Evolutionary conservation across 345 rosid genomes (phyloP), one percentile per base, ranked within the genome.

Genomic region (Moringa oleifera): DNA sequence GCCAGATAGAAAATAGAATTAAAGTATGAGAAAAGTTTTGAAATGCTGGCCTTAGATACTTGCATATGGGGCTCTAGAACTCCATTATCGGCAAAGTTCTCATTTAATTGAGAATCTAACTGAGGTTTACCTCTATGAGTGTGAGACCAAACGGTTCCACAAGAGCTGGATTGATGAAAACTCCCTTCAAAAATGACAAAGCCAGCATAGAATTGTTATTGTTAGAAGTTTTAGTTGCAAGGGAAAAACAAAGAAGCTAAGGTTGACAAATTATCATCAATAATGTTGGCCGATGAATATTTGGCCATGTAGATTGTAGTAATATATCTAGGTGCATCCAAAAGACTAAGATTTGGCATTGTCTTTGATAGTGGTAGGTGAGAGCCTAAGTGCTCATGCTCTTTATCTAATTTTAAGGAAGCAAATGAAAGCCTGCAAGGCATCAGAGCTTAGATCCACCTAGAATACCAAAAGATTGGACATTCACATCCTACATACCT

Each of bases 61-160:
- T 41, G 17, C 47, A 15, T 41, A 41, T 7, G 33, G 6, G 17
- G 47, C 47, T 41, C 47, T 11, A 15, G 17, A 41, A 41, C 9
- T 4, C 1, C 47, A 7, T 7, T 1, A 15, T 41, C 12, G 1
- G 47, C 33, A 41, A 33, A 47, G 31, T 61, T 7, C 22, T 37
- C 16, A 12, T 20, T 36, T 13, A 18, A n/a, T n/a, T n/a, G n/a
- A 52, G 45, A 25, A 47, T 33, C 45, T 17, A 22, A 20, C 58
- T 55, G 63, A 51, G 20, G 59, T 4, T 56, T 72, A 85, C 91
- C 85, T 86, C 92, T 50, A 86, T 81, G 53, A 86, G 56, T 0
- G 89, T 86, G 68, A 83, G 89, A 65, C 89, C 89, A 36, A 83
- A 86, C 63, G 89, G 92, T 75, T 86, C 92, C 67, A 86, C 83